Evolutionary conservation across 2,329 filamentous ascomycete genomes (phyloP).

Genomic region (Fusarium armeniacum): DNA sequence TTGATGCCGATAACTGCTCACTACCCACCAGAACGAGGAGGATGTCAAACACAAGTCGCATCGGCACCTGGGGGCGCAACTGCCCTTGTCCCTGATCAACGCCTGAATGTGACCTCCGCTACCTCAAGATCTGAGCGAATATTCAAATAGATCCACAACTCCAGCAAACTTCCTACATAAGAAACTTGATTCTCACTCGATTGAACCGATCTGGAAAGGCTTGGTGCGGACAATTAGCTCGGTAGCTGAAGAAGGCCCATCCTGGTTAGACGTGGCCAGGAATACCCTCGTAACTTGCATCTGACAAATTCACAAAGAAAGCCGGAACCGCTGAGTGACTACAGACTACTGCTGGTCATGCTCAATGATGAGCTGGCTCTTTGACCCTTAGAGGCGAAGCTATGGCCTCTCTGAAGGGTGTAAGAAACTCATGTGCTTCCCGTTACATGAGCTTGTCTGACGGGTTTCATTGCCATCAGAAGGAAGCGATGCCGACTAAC

Average conservation of each 20-base stretch:
- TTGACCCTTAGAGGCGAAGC: conserved; percentile 8
- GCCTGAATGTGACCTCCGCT: conserved; percentile 15
- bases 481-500: background rate
- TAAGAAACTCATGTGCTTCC: conserved; percentile 36
- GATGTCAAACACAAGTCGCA: conserved; percentile 1
- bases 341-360: conserved; percentile 21
- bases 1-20: conserved; percentile 4
- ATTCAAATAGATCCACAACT: conserved; percentile 25
- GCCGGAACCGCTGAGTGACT: conserved; percentile 5
- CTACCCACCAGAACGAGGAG: conserved; percentile 5
- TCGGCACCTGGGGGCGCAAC: conserved; percentile 3
- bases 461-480: conserved; percentile 3
- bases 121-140: conserved; percentile 22
- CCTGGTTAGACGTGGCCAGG: conserved; percentile 35
- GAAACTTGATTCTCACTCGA: conserved; percentile 44
- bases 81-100: conserved; percentile 12
- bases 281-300: conserved; percentile 32
- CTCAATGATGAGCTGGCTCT: conserved; percentile 43
- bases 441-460: conserved; percentile 12
- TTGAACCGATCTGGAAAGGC: conserved; percentile 25
- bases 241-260: conserved; percentile 32
- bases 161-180: conserved; percentile 19
- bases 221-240: conserved; percentile 42
- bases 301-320: conserved; percentile 21
- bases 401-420: conserved; percentile 7